Evolutionary conservation across 2,329 filamentous ascomycete species (phyloP), one percentile per base, ranked within the genome.

Genomic region (Talaromyces sp.): DNA sequence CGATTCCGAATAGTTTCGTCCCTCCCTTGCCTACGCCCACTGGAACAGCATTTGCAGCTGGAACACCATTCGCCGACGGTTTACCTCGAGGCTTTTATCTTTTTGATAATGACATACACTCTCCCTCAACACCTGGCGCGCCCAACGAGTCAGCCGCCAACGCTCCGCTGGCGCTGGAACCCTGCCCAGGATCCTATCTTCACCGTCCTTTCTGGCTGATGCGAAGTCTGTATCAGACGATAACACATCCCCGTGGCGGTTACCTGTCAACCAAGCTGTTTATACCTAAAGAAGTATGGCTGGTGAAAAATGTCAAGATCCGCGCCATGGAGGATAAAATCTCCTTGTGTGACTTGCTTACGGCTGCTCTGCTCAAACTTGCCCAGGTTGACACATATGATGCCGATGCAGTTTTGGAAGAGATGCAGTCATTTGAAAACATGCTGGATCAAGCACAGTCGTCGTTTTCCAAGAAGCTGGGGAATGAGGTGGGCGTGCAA

Each of bases 121-220:
- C 88, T 5, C 81, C 83, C 12, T 80, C 79, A 55, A 82, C 77
- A 3, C 86, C 89, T 0, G 87, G 87, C 2, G 87, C 86, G n/a
- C 86, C 88, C 2, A 88, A 89, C 61, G 80, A 83, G 3, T 73
- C 84, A n/a, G 80, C 82, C 12, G 70, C 80, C 0, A 87, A 92
- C 66, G 85, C 87, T 1, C 93, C 93, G 12, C 83, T 89, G 27
- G 86, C 92, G 0, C 83, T 99, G 5, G 95, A 99, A 71, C 90
- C 95, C 3, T 99, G 96, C 72, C 95, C 95, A 0, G 91, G 89
- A 40, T 92, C 96, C 47, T 88, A 89, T 63, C 83, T 97, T 69
- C 82, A 98, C n/a, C 88, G 95, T 23, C 96, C 95, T 1, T 99
- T 97, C 75, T 99, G 95, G 95, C 82, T 99, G 52, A 96, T 99